phyloP scores from a whole-genome alignment of 176 grass and related monocot species.

The Juncus effusus region DNA sequence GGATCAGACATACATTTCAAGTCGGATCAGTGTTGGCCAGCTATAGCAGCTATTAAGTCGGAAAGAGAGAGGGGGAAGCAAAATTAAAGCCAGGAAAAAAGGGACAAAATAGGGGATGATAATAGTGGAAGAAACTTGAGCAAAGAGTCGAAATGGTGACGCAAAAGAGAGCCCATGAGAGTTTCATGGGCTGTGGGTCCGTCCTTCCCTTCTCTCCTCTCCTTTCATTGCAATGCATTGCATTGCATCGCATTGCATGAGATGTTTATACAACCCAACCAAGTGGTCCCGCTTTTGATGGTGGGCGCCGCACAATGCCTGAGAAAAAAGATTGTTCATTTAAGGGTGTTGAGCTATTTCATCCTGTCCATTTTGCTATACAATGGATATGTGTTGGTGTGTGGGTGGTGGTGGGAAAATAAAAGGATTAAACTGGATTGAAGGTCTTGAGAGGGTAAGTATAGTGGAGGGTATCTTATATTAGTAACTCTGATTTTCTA shows the following conservation, averaged over 20 bases:
- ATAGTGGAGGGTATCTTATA: too few species aligned
- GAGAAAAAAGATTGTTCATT: conserved; percentile 24
- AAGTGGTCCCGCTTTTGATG: conserved; percentile 30
- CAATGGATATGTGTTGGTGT: too few species aligned
- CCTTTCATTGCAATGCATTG: too few species aligned
- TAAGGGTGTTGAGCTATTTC: not conserved
- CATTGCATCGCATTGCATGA: not conserved
- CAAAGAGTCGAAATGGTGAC: not conserved
- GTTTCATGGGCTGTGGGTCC: conserved; percentile 29
- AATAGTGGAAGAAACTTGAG: not conserved
- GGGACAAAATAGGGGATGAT: not conserved
- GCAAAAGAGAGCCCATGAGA: conserved; percentile 14
- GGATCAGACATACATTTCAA: not conserved
- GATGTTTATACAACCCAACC: not conserved
- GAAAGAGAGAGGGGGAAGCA: not conserved
- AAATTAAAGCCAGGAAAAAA: conserved; percentile 1
- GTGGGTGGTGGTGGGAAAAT: too few species aligned
- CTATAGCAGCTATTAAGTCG: not conserved
- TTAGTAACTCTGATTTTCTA: too few species aligned
- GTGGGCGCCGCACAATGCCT: conserved; percentile 33
- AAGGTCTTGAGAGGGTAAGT: too few species aligned
- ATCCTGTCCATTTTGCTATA: too few species aligned
- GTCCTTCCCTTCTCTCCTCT: not conserved
- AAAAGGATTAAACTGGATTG: too few species aligned
- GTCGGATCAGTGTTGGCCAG: not conserved